Base-by-base conservation (phyloP, 2,329 filamentous ascomycete genomes). In the Juglanconis oblonga region DNA sequence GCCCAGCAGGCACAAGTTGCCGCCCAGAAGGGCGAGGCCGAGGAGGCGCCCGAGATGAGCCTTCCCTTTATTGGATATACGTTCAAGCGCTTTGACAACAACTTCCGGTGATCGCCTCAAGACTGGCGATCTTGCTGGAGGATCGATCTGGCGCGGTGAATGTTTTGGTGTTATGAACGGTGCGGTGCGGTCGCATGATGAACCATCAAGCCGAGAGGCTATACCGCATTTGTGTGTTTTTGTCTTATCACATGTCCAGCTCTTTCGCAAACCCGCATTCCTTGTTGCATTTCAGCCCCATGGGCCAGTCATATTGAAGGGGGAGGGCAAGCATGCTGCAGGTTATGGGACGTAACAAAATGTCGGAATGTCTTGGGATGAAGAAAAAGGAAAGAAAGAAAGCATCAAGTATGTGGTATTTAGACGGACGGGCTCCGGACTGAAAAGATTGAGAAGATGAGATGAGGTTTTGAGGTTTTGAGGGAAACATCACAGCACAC, bases 41-140 rank as follows among this genome's bases (percentile, higher is more conserved):
- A 94, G 67, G 90, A 96, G 73, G 88, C 92, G 65, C 92, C 93
- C 3, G 94, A 97, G 77, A 93, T 97, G 86, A 96, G 91, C 77
- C 78, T 99, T 77, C 95, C 95, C 3, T 99, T 97, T 74, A 95
- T 96, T 69, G 92, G 92, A 40, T 96, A 97, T 76, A 96, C 95
- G 8, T 99, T 97, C 81, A 99, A 98, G 86, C 91, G 95, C 64
- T 99, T 99, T 68, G 86, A 88, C 74, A 87, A 86, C 76, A 87
- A 87, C 79, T 87, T 85, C 74, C 81, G 84, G 69, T 87, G 73
- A 61, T 54, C n/a, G 11, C 17, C 35, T 11, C 13, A 31, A 32
- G 3, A n/a, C 9, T 9, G 11, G 6, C 10, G 36, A n/a, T 40
- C 29, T 42, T 29, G 17, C 31, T 53, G 33, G 33, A 24, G 17